Conservation (phyloP, 169 alveolate genomes). For the Plasmodium knowlesi region DNA sequence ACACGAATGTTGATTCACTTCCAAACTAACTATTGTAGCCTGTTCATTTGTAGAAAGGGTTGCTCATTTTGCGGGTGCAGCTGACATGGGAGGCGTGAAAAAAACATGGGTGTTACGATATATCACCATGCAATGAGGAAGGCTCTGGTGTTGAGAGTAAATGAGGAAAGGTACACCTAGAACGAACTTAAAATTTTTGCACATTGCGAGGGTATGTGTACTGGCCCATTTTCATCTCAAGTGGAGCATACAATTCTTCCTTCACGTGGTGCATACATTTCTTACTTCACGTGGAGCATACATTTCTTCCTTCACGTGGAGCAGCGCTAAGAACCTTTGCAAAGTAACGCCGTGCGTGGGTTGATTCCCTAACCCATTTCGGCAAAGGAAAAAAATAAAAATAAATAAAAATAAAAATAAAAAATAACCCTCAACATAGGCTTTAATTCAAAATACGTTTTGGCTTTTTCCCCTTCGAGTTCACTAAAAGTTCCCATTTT, state of each 20-base stretch:
- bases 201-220: background rate
- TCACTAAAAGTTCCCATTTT: background rate
- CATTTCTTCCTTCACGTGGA: background rate
- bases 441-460: background rate
- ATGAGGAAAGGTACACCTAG: background rate
- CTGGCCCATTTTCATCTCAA: background rate
- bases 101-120: background rate
- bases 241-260: background rate
- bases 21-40: background rate
- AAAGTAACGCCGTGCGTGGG: background rate
- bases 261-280: background rate
- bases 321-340: background rate
- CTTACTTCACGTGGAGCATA: background rate
- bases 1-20: background rate
- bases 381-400: background rate
- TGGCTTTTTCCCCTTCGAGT: background rate
- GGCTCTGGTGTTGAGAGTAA: background rate
- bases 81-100: background rate
- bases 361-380: background rate
- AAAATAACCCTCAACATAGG: background rate
- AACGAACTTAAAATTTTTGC: background rate
- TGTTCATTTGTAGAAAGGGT: background rate
- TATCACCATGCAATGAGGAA: background rate
- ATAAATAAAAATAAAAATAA: background rate
- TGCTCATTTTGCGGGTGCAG: background rate